Conservation (phyloP, 2,329 filamentous ascomycete genomes). For the Xylaria sp. region DNA sequence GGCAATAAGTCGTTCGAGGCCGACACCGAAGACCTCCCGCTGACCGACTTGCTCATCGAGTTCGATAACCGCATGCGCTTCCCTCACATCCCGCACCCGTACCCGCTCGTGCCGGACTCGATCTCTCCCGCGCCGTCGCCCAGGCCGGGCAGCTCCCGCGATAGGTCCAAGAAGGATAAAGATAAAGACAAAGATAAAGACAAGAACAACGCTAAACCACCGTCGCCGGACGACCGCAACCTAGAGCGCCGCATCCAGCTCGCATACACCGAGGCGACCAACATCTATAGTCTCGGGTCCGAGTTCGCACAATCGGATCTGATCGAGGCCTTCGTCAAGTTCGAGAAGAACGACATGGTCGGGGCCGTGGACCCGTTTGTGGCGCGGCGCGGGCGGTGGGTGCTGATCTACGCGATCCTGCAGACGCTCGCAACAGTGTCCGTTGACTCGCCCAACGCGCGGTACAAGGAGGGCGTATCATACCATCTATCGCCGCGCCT, state of each 20-base stretch:
- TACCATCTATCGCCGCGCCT: conserved; percentile 68
- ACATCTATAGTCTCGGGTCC: conserved; percentile 65
- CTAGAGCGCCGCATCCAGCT: conserved; percentile 64
- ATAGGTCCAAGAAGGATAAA: conserved; percentile 47
- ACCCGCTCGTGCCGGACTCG: conserved; percentile 69
- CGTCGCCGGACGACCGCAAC: conserved; percentile 37
- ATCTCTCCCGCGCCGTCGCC: conserved; percentile 48
- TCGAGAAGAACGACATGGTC: conserved; percentile 64
- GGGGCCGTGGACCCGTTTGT: conserved; percentile 63
- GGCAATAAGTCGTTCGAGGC: conserved; percentile 59
- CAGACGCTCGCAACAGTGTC: conserved; percentile 69
- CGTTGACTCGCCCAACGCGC: conserved; percentile 64
- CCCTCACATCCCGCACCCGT: conserved; percentile 74
- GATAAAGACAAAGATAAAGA: conserved; percentile 51
- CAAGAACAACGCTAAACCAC: conserved; percentile 37
- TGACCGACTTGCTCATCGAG: conserved; percentile 72
- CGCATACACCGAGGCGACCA: conserved; percentile 69
- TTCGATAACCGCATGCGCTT: conserved; percentile 72
- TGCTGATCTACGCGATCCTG: conserved; percentile 68
- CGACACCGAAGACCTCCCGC: conserved; percentile 64
- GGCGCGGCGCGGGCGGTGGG: conserved; percentile 68
- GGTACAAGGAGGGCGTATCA: conserved; percentile 60
- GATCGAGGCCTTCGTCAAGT: conserved; percentile 64
- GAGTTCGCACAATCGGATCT: conserved; percentile 64
- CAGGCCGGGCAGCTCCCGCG: conserved; percentile 37